phyloP scores from a whole-genome alignment of 1,284 basidiomycete genomes.

The Pseudozyma thailandica region DNA sequence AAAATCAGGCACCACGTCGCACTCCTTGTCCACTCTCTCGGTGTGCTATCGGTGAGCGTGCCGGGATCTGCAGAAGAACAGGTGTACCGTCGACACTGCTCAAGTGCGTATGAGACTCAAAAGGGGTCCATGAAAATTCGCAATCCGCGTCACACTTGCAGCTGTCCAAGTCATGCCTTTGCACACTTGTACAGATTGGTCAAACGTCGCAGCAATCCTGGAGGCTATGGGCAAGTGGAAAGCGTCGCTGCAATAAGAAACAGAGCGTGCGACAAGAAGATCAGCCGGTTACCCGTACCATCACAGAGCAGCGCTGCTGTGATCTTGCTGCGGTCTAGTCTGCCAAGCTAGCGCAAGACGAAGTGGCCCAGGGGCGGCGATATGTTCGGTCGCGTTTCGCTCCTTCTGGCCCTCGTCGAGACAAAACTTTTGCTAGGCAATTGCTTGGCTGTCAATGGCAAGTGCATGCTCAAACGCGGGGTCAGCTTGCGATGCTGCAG shows the following conservation, averaged over 20 bases:
- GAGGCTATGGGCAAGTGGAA: conserved; percentile 3
- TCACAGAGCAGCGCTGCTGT: too few species aligned
- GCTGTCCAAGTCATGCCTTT: conserved; percentile 2
- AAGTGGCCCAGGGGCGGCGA: not conserved
- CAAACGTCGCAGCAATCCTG: conserved; percentile 3
- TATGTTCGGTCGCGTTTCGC: not conserved
- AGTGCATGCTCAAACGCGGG: conserved; percentile 17
- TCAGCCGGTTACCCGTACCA: not conserved
- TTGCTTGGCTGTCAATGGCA: not conserved
- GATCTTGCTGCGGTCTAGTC: too few species aligned
- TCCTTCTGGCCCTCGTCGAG: not conserved
- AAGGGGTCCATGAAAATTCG: conserved; percentile 5
- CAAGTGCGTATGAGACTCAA: conserved; percentile 1
- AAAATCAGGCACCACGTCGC: not conserved
- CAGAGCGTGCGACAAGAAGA: too few species aligned
- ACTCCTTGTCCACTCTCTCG: not conserved
- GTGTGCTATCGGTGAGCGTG: conserved; percentile 2
- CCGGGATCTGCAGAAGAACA: conserved; percentile 14
- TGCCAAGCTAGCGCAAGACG: not conserved
- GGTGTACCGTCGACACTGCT: not conserved
- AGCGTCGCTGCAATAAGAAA: too few species aligned
- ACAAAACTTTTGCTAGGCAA: conserved; percentile 5
- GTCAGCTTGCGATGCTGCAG: not conserved
- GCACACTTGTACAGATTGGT: not conserved
- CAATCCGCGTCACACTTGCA: too few species aligned